phyloP scores from a whole-genome alignment of 257 asterid species.

The Scutellaria galericulata region DNA sequence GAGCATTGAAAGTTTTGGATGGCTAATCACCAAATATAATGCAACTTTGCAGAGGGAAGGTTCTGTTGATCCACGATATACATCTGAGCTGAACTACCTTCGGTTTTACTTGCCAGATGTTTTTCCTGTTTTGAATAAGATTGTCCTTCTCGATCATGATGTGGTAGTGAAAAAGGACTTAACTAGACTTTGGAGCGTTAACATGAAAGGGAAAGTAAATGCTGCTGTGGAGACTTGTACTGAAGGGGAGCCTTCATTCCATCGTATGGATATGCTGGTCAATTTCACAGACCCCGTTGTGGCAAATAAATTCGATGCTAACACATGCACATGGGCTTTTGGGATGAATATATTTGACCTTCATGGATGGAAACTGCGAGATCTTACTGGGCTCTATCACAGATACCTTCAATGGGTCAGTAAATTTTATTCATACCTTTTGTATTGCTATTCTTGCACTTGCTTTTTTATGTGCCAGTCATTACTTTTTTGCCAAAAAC shows the following conservation, averaged over 20 bases:
- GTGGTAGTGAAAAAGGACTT: slow-evolving; percentile 89
- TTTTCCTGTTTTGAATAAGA: slow-evolving; percentile 70
- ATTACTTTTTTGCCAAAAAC: background rate
- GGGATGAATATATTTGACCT: slow-evolving; percentile 94
- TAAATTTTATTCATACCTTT: slow-evolving; percentile 3
- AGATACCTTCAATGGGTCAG: slow-evolving; percentile 74
- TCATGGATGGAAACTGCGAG: slow-evolving; percentile 70
- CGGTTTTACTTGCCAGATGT: slow-evolving; percentile 92
- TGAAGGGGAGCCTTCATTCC: slow-evolving; percentile 70
- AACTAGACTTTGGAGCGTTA: slow-evolving; percentile 69
- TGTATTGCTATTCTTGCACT: background rate
- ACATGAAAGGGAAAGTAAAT: slow-evolving; percentile 82
- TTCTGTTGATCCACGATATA: slow-evolving; percentile 70
- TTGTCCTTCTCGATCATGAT: slow-evolving; percentile 93
- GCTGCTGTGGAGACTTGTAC: slow-evolving; percentile 87
- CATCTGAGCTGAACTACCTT: slow-evolving; percentile 80
- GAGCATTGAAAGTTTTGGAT: slow-evolving; percentile 59
- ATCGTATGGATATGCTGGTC: slow-evolving; percentile 74
- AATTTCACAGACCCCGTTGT: slow-evolving; percentile 73
- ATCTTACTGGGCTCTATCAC: slow-evolving; percentile 68
- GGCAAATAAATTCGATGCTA: slow-evolving; percentile 55
- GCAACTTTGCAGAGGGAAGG: slow-evolving; percentile 57
- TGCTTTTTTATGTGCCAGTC: background rate
- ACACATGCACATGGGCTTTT: slow-evolving; percentile 93
- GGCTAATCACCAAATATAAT: slow-evolving; percentile 64